Evolutionary conservation across 768 basidiomycete species (phyloP).

Genomic region (Rhizopogon rudus): DNA sequence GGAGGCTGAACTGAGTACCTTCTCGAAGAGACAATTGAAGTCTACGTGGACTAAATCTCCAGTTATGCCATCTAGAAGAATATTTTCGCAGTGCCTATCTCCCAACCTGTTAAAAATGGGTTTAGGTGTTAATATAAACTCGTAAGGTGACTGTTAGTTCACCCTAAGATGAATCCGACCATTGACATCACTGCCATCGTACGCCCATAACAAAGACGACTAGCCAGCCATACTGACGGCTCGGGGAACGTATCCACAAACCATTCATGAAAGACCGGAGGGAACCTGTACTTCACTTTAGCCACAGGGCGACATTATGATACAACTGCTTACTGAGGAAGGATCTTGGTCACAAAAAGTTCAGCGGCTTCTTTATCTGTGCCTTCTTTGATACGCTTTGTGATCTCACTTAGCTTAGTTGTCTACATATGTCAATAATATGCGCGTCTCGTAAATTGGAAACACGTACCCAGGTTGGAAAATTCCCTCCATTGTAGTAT

Average conservation of each 20-base stretch:
- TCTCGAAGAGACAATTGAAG: constrained; percentile 97
- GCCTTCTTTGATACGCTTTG: constrained; percentile 46
- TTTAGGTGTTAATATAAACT: background rate
- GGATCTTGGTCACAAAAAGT: constrained; percentile 48
- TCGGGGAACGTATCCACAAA: constrained; percentile 97
- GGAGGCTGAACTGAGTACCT: constrained; percentile 40
- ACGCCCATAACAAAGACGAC: constrained; percentile 79
- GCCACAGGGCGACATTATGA: background rate
- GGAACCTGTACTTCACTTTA: constrained; percentile 41
- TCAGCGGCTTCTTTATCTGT: constrained; percentile 46
- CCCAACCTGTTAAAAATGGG: constrained; percentile 60
- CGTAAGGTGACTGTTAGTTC: background rate
- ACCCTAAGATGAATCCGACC: constrained; percentile 97
- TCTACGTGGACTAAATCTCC: constrained; percentile 96
- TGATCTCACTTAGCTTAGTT: constrained; percentile 39
- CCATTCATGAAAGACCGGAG: constrained; percentile 95
- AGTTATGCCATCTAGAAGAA: constrained; percentile 80
- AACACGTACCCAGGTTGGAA: constrained; percentile 43
- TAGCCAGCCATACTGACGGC: constrained; percentile 89
- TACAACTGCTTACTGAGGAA: constrained; percentile 44
- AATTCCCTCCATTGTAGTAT: constrained; percentile 52
- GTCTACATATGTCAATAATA: constrained; percentile 26
- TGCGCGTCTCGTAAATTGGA: background rate
- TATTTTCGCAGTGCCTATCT: constrained; percentile 95
- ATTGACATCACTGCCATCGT: constrained; percentile 98